Base-by-base conservation (phyloP, 176 grass and related monocot genomes). In the barley (Hordeum vulgare) region DNA sequence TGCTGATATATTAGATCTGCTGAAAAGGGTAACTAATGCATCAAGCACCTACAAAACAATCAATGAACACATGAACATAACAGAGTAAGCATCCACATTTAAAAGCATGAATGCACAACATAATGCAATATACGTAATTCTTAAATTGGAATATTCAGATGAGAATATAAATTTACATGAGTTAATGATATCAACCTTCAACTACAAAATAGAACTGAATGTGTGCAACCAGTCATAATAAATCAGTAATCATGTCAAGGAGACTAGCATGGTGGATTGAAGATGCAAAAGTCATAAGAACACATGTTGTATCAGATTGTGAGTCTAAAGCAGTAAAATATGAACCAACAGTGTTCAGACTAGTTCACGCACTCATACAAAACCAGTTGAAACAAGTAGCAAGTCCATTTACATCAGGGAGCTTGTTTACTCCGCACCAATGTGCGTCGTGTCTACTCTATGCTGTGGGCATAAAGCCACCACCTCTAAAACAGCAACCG, bases 1-100 rank as follows among this genome's bases (percentile, higher is more conserved):
- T 72, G 97, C 87, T 79, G 97, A 87, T 51, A 99, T 63, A 79
- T 92, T 87, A 81, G 93, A 81, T 61, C 97, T 89, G 89, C 93
- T 96, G 86, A 95, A 94, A 86, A 99, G 93, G 75, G 51, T 59
- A 0, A 94, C 93, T 88, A 99, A 92, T 24, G 91, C 87, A 89
- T 96, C 97, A 62, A 99, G 86, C 63, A 99, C 97, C 97, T 99
- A 90, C 68, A 96, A 96, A 75, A 89, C 59, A 69, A 86, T 78
- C 80, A 78, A 81, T 49, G 42, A 7, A 61, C 64, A 72, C 11
- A 79, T 13, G 10, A 42, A 28, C 77, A 80, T 83, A 53, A 76
- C 26, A 73, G 14, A 6, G 39, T 85, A 71, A 86, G 64, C 25
- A 66, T 47, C 65, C 35, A 11, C 27, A 21, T 61, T 27, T 71